Base-by-base conservation (phyloP, 306 rosid genomes). In the Vigna hirtella region DNA sequence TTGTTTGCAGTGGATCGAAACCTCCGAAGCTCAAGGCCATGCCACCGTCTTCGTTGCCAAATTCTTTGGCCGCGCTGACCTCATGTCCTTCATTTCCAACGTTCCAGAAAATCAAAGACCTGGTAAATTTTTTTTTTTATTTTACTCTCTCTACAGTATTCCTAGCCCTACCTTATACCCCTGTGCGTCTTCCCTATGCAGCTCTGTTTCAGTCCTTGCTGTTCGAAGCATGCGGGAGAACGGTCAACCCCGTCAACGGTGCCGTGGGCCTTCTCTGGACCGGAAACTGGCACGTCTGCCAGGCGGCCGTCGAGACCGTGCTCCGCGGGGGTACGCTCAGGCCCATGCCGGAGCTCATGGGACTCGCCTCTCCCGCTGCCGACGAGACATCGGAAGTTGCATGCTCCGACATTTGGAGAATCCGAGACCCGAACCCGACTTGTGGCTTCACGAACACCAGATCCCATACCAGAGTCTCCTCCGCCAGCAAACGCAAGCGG, bases 61-160 rank as follows among this genome's bases (percentile, higher is more conserved):
- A 83, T 95, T 95, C 87, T 95, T 95, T 17, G 98, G 98, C 83
- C 98, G 98, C 2, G 98, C 98, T 15, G 98, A 97, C 32, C 98
- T 95, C 52, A 95, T 95, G 89, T 89, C 98, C 57, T 95, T 95
- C 82, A 88, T 95, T 77, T 91, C 98, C 62, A 95, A 96, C 85
- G 98, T 92, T 3, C 98, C 98, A 1, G 85, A 88, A 47, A 78
- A 91, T 15, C 98, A 92, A 28, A 70, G 98, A 75, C 97, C 98
- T 6, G 93, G 98, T 95, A 70, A 43, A 58, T 28, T 43, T 67
- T 0, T 0, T 0, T 9, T 12, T 4, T 20, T 2, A 13, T 3
- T 56, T 45, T 3, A 45, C 5, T 36, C 42, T 0, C 6, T 74
- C 7, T 9, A n/a, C 26, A 38, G 55, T 76, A 8, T 49, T 48